phyloP scores from a whole-genome alignment of 805 yeast genomes.

The Schwanniomyces yamadae region DNA sequence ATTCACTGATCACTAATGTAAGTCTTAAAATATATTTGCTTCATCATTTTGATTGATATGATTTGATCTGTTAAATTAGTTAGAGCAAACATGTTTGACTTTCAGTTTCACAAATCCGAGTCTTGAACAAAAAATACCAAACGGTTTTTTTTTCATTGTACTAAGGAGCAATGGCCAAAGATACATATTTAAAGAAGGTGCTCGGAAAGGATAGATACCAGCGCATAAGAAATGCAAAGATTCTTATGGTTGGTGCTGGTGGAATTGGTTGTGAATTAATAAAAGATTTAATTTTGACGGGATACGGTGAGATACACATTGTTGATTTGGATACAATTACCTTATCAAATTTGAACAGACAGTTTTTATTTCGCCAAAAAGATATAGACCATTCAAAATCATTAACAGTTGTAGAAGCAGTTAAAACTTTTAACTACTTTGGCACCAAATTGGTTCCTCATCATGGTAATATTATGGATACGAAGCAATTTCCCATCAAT shows the following conservation, averaged over 20 bases:
- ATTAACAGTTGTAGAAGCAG: conserved; percentile 79
- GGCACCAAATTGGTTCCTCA: conserved; percentile 68
- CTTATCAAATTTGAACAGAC: conserved; percentile 87
- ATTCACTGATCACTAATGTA: too few species aligned
- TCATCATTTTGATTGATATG: too few species aligned
- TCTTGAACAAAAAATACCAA: too few species aligned
- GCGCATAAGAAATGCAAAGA: conserved; percentile 44
- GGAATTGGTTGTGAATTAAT: conserved; percentile 94
- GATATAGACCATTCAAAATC: conserved; percentile 91
- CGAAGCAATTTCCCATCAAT: conserved; percentile 60
- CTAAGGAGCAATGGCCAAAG: conserved; percentile 33
- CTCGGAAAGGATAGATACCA: conserved; percentile 38
- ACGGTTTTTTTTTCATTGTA: too few species aligned
- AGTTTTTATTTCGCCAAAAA: conserved; percentile 82
- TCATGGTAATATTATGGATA: conserved; percentile 86
- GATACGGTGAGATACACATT: conserved; percentile 83
- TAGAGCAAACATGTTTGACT: too few species aligned
- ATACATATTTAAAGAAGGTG: conserved; percentile 43
- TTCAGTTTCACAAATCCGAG: too few species aligned
- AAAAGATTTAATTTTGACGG: conserved; percentile 74
- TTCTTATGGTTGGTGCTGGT: conserved; percentile 90
- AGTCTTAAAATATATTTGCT: too few species aligned
- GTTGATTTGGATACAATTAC: conserved; percentile 97
- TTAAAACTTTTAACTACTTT: conserved; percentile 62
- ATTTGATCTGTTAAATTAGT: too few species aligned